A percentile compares a stretch with the other conserved stretches of the same genome.
Conservation (phyloP, 2,329 filamentous ascomycete genomes). For the Periconia sp. region DNA sequence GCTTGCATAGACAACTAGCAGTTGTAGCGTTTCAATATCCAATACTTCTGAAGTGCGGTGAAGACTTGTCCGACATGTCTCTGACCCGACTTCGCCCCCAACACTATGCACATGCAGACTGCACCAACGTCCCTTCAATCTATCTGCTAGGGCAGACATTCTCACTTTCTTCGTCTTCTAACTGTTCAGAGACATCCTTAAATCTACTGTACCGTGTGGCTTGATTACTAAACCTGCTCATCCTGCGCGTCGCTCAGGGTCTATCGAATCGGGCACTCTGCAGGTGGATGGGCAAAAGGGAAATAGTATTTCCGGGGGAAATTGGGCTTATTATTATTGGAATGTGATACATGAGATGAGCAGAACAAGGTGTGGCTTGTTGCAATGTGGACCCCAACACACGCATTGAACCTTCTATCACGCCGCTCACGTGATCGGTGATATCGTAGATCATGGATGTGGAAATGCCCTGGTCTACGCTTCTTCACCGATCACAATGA, state of each 20-base stretch:
- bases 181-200: neutral
- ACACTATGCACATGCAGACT: no score
- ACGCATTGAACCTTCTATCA: no score
- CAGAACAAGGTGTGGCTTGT: neutral
- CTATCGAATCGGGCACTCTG: neutral
- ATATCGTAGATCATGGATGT: no score
- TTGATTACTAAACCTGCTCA: no score
- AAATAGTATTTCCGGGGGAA: neutral
- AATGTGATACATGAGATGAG: neutral
- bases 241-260: neutral
- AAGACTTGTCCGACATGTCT: neutral
- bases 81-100: no score
- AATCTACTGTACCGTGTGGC: no score
- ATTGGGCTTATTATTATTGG: neutral
- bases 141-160: neutral
- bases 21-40: neutral
- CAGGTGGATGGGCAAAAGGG: neutral
- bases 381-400: no score
- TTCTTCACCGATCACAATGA: neutral
- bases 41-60: neutral
- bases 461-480: neutral
- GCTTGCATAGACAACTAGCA: neutral
- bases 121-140: no score
- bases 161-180: neutral
- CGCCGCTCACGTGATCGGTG: no score